phyloP scores from a whole-genome alignment of 805 yeast genomes.

The Suhomyces pyralidae region DNA sequence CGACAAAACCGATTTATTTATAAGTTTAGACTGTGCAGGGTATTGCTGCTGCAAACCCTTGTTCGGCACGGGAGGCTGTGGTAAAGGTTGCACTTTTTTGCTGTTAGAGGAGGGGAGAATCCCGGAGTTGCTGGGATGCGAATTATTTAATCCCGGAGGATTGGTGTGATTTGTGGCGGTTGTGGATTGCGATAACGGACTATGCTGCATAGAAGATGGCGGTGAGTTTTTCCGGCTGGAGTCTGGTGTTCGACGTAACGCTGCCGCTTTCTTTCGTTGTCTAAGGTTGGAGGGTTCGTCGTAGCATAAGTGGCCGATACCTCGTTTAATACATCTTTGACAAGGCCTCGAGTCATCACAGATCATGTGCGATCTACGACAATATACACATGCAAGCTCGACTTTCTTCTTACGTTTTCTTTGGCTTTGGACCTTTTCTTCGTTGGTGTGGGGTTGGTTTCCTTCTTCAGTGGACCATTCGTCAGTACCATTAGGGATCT shows the following conservation, averaged over 20 bases:
- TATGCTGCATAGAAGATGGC: neutral
- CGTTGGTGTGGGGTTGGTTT: neutral
- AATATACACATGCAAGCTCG: conserved; percentile 78
- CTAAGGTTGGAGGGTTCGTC: conserved; percentile 57
- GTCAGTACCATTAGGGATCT: neutral
- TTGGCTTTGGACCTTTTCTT: conserved; percentile 8
- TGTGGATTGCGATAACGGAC: conserved; percentile 2
- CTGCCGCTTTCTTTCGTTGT: conserved; percentile 38
- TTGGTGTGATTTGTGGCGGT: neutral
- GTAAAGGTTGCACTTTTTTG: conserved; percentile 4
- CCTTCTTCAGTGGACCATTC: conserved; percentile 2
- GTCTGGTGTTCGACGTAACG: conserved; percentile 12
- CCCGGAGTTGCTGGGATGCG: conserved; percentile 1
- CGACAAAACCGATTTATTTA: conserved; percentile 28
- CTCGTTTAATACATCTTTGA: conserved; percentile 78
- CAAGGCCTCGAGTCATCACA: conserved; percentile 81
- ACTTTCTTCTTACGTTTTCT: conserved; percentile 48
- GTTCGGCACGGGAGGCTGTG: conserved; percentile 5
- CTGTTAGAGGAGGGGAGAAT: neutral
- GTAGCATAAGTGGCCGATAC: conserved; percentile 83
- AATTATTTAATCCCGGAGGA: conserved; percentile 3
- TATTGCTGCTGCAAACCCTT: conserved; percentile 4
- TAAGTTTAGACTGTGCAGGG: conserved; percentile 3
- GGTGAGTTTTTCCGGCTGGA: conserved; percentile 3
- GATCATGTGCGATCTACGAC: conserved; percentile 91